Base-by-base conservation (phyloP, 2,329 filamentous ascomycete species). In the Scopulariopsis brevicaulis region DNA sequence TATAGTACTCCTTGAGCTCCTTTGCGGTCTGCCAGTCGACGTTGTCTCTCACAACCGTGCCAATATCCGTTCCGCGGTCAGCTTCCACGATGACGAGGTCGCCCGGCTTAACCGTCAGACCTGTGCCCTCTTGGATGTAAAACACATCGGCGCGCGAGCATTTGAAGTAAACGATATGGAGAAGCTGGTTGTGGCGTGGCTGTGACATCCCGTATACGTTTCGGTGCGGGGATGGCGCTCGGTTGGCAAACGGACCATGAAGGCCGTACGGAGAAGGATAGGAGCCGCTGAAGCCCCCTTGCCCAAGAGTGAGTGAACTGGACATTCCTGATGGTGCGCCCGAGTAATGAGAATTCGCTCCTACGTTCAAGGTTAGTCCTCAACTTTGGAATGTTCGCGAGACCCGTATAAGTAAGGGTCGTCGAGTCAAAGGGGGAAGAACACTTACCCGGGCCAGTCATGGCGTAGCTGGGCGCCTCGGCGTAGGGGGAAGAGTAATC, bases 41-140 rank as follows among this genome's bases (percentile, higher is more conserved):
- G 65, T 95, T 92, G 62, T 91, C 89, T 64, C 89, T 85, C 56
- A 90, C 88, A 32, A 99, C 93, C 28, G 93, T 96, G 52, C 94
- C 95, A 40, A 99, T 81, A 68, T 99, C 95, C 24, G 91, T 96
- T 53, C 94, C 94, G 62, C 94, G 90, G 70, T 99, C 95, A 25
- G 94, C 94, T 73, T 99, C 94, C 20, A 96, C 92, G 64, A 99
- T 97, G 61, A 99, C 95, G 56, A 97, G 78, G 68, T 99, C 94
- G 35, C 94, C 94, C 20, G 87, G 85, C 65, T 92, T 94, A 57
- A 97, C 88, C 22, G 89, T 88, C 35, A 99, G 79, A 3, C 94
- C 94, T 6, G 92, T 97, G 60, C 93, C 92, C 69, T 96, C 92
- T 70, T 96, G 92, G 37, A 96, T 90, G 71, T 96, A 97, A 70